Evolutionary conservation across 148 eudicot genomes (phyloP).

Genomic region (Suaeda aralocaspica): DNA sequence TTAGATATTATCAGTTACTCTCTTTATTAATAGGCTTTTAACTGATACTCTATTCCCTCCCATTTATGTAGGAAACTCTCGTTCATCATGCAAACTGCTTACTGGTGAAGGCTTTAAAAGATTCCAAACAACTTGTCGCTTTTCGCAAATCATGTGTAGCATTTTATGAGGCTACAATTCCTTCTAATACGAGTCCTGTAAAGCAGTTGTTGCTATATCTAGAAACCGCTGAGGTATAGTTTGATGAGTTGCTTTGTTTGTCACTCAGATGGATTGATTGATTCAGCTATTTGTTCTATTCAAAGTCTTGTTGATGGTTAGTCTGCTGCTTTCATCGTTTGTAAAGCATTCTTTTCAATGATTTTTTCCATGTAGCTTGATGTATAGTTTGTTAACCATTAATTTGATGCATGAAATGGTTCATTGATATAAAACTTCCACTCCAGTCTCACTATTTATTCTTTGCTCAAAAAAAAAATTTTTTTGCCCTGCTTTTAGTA

Average conservation of each 20-base stretch:
- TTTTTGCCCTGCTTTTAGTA: too few relatives aligned
- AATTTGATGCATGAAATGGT: background rate
- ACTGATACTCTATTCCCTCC: background rate
- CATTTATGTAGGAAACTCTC: conserved; percentile 55
- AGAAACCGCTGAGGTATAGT: conserved; percentile 66
- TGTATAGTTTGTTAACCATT: background rate
- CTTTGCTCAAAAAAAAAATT: background rate
- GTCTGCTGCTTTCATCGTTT: conserved; percentile 16
- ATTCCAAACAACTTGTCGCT: conserved; percentile 31
- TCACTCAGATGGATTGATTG: conserved; percentile 67
- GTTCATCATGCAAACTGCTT: conserved; percentile 60
- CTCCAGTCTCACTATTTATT: background rate
- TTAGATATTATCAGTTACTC: background rate
- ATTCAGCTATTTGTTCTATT: conserved; percentile 53
- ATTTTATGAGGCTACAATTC: conserved; percentile 73
- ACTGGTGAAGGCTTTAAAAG: conserved; percentile 43
- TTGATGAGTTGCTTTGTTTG: conserved; percentile 52
- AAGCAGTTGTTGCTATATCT: conserved; percentile 62
- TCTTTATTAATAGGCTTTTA: background rate
- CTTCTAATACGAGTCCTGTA: conserved; percentile 43
- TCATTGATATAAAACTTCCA: background rate
- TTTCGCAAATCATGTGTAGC: conserved; percentile 68
- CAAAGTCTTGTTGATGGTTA: conserved; percentile 46
- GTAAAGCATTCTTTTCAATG: background rate
- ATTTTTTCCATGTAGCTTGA: background rate